Conservation (phyloP, 148 eudicot genomes). For the Talinum fruticosum region DNA sequence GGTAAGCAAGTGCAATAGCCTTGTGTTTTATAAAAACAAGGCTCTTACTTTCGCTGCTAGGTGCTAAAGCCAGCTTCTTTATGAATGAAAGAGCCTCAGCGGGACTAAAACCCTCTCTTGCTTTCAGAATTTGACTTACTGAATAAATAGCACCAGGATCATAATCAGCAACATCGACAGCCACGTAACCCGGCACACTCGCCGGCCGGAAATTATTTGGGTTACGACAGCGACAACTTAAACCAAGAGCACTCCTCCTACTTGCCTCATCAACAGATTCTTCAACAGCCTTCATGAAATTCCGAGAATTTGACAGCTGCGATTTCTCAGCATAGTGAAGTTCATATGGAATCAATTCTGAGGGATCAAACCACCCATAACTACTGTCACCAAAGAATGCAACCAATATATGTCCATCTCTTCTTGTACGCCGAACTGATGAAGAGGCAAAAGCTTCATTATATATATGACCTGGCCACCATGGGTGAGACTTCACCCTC, state of each 20-base stretch:
- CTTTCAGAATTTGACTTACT: constrained; percentile 50
- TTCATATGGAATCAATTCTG: constrained; percentile 69
- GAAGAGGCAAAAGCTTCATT: constrained; percentile 65
- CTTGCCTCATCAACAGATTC: constrained; percentile 79
- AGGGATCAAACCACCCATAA: constrained; percentile 89
- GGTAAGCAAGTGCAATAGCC: constrained; percentile 62
- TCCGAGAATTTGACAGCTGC: constrained; percentile 49
- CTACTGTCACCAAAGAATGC: constrained; percentile 96
- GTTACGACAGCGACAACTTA: constrained; percentile 74
- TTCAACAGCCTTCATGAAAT: constrained; percentile 69
- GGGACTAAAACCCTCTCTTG: constrained; percentile 66
- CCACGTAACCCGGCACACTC: constrained; percentile 43
- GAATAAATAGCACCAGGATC: constrained; percentile 67
- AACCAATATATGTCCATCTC: constrained; percentile 68
- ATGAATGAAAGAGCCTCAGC: constrained; percentile 45
- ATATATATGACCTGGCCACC: constrained; percentile 95
- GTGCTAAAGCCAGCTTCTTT: constrained; percentile 54
- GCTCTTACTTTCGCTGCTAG: constrained; percentile 30
- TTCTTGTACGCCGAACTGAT: constrained; percentile 61
- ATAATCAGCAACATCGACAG: constrained; percentile 67
- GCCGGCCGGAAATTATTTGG: constrained; percentile 55
- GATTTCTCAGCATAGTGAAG: constrained; percentile 63
- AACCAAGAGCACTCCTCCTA: constrained; percentile 63
- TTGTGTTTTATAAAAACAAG: constrained; percentile 55
- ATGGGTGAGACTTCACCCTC: constrained; percentile 94